Evolutionary conservation across 2,329 filamentous ascomycete species (phyloP), one percentile per base, ranked within the genome.

Genomic region (Hypoxylon sp.): DNA sequence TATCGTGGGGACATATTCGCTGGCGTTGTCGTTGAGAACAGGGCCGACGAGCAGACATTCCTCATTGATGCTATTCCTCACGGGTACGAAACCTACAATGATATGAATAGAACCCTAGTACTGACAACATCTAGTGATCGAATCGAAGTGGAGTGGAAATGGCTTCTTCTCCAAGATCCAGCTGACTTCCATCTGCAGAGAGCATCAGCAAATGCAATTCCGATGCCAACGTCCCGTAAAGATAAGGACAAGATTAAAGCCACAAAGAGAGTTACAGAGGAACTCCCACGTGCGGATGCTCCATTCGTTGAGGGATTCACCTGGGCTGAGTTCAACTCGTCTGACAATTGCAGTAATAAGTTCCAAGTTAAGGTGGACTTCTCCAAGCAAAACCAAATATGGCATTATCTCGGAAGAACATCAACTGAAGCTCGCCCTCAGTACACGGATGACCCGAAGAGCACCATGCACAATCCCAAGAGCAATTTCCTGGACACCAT

Each of bases 391-490:
- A 82, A 93, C 55, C 87, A 90, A 67, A 71, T 96, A 12, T 97
- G 92, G 90, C 83, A 91, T 73, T 97, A 97, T 69, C 79, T 99
- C 53, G 90, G 90, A 21, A 84, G 84, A 68, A 83, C 81, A 13
- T 97, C 93, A 15, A 97, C 93, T 5, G 93, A 97, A 66, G 89
- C 91, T 44, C 91, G 87, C 70, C 87, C 91, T 17, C 91, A 95
- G 69, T 99, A 94, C 72, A 96, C 92, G 3, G 89, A 94, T 64
- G 86, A 96, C 71, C 83, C 81, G 31, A 57, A 65, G 6, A 78
- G 71, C 8, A 78, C 72, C n/a, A 75, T 75, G 34, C 80, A 90
- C 69, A 90, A 90, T 52, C 74, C 79, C 2, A 86, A 82, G 71
- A 86, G 84, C 60, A 89, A 88, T 67, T 92, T 88, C 70, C 70